Evolutionary conservation across 164 flowering plant species (phyloP).

Genomic region (Magnolia kwangsiensis): DNA sequence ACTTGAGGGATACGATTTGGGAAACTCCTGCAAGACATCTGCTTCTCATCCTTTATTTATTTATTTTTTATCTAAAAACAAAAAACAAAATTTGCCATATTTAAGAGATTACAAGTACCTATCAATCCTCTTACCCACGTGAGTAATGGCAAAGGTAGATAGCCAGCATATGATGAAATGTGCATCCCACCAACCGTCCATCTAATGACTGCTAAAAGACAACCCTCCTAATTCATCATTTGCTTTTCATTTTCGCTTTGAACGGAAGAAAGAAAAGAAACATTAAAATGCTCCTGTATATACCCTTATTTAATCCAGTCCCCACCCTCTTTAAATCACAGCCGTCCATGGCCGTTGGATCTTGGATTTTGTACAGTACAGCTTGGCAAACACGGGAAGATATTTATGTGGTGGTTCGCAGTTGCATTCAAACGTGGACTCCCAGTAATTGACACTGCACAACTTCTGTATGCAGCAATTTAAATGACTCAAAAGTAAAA

Average conservation of each 20-base stretch:
- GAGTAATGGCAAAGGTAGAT: neutral
- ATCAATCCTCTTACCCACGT: neutral
- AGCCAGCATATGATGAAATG: constrained; percentile 12
- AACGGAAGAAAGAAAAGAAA: constrained; percentile 17
- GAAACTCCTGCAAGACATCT: too few relatives aligned
- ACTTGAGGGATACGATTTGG: too few relatives aligned
- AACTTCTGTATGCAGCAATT: too few relatives aligned
- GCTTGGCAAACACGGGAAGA: constrained; percentile 5
- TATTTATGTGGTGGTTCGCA: constrained; percentile 14
- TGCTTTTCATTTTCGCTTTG: constrained; percentile 7
- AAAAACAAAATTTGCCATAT: too few relatives aligned
- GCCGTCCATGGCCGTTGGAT: neutral
- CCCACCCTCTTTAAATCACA: neutral
- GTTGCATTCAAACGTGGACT: constrained; percentile 2
- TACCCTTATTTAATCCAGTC: neutral
- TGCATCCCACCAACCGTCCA: constrained; percentile 18
- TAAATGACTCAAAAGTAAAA: too few relatives aligned
- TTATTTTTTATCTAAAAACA: too few relatives aligned
- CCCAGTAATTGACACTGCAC: neutral
- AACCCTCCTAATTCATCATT: constrained; percentile 3
- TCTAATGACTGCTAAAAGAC: constrained; percentile 3
- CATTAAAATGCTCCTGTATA: neutral
- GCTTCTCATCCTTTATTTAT: too few relatives aligned
- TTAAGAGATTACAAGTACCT: neutral
- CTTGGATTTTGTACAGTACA: neutral